phyloP scores from a whole-genome alignment of 2,329 filamentous ascomycete species.

The Epichloe baconii region DNA sequence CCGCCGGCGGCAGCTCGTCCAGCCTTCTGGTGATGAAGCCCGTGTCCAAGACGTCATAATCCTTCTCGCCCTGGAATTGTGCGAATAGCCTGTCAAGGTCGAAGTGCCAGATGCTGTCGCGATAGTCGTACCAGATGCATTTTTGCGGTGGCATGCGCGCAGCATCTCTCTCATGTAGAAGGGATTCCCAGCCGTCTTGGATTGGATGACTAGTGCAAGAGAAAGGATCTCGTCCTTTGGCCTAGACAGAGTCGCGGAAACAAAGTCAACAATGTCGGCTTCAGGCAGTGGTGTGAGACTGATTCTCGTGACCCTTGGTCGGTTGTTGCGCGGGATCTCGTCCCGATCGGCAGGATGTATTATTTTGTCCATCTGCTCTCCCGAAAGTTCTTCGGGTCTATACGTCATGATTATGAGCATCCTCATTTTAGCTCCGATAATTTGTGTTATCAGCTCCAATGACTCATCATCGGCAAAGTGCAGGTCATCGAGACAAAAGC shows the following conservation, averaged over 20 bases:
- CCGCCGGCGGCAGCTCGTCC: conserved; percentile 57
- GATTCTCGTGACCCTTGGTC: conserved; percentile 53
- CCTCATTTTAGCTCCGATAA: conserved; percentile 64
- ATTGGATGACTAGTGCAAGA: conserved; percentile 72
- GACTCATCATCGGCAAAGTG: conserved; percentile 86
- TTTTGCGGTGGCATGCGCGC: conserved; percentile 75
- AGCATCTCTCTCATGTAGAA: conserved; percentile 91
- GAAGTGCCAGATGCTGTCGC: conserved; percentile 68
- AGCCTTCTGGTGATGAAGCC: conserved; percentile 72
- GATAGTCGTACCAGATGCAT: conserved; percentile 86
- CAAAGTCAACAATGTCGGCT: conserved; percentile 69
- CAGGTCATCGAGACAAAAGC: conserved; percentile 77
- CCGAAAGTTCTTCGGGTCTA: conserved; percentile 50
- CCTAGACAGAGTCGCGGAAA: conserved; percentile 68
- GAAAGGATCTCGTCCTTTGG: conserved; percentile 59
- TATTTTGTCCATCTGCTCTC: conserved; percentile 40
- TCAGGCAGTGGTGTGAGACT: conserved; percentile 62
- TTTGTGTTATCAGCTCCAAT: conserved; percentile 68
- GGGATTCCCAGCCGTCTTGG: conserved; percentile 77
- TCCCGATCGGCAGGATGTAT: conserved; percentile 41
- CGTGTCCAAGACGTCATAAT: conserved; percentile 68
- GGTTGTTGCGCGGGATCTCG: conserved; percentile 31
- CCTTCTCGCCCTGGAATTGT: conserved; percentile 66
- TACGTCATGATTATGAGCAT: conserved; percentile 74
- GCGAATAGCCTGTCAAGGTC: conserved; percentile 77